These are phyloP conservation scores for Hygrophorus russula DNA, from an alignment of 768 basidiomycete genomes.

Conservation along the genomic window DNA sequence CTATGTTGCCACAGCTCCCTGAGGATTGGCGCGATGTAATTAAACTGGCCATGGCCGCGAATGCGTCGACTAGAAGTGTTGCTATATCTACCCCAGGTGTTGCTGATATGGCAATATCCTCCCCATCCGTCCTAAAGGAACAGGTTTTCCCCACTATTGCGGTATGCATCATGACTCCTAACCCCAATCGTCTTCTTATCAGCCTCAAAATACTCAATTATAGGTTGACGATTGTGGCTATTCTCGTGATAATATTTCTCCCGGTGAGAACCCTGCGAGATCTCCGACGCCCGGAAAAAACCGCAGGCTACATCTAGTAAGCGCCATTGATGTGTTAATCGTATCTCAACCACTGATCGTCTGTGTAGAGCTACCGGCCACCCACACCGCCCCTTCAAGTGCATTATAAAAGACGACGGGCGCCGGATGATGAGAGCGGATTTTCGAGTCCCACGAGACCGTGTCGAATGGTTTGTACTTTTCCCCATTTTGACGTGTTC, in stretches of 20 bases:
- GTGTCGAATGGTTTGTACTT: background rate
- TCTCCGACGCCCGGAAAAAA: slow-evolving; percentile 4
- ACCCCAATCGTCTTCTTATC: background rate
- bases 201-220: background rate
- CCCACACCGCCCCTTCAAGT: slow-evolving; percentile 43
- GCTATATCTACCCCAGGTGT: background rate
- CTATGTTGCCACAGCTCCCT: slow-evolving; percentile 18
- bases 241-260: background rate
- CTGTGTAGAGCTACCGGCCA: slow-evolving; percentile 39
- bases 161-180: too few relatives aligned
- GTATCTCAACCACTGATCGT: background rate
- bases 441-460: slow-evolving; percentile 1
- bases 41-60: slow-evolving; percentile 9
- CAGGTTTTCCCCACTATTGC: too few relatives aligned
- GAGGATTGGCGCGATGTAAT: slow-evolving; percentile 24
- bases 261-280: background rate
- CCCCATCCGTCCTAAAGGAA: too few relatives aligned
- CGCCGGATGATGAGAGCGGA: slow-evolving; percentile 12
- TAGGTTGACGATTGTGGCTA: background rate
- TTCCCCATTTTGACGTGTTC: background rate
- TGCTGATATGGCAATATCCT: background rate
- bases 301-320: slow-evolving; percentile 15
- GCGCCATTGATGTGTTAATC: background rate
- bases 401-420: slow-evolving; percentile 22
- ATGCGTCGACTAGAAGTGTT: background rate